Evolutionary conservation across 192 early-diverging fungal genomes (phyloP), one percentile per base, ranked within the genome.

Genomic region (Dissophora globulifera): DNA sequence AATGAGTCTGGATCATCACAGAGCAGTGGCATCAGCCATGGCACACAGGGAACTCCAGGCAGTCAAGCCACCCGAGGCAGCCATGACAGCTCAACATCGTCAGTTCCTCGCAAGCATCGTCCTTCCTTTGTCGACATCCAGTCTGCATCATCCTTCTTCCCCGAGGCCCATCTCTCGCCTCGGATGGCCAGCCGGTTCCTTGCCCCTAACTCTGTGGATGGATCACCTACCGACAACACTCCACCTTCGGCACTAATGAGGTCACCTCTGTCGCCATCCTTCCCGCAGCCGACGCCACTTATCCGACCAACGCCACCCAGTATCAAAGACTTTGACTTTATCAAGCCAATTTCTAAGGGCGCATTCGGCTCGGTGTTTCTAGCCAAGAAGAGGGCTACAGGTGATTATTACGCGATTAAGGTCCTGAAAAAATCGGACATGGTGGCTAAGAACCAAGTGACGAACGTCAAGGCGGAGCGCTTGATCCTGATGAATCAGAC

Each of bases 381-480:
- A 17, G 92, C 94, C 1, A 94, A 94, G 65, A 94, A 94, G 65
- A 82, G 89, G 20, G 76, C 89, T 2, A 95, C 94, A 4, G 94
- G 94, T 10, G 91, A 94, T 61, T 94, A 94, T 52, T 94, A 81
- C 80, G 94, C 94, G 1, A 94, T 95, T 80, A 95, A 95, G 58
- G 90, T 94, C 13, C 78, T 95, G 22, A 86, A 88, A 23, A 95
- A 95, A 54, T 86, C 89, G 1, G 94, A 95, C 56, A 95, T 95
- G 94, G 85, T 94, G 53, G 91, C 92, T 27, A 95, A 95, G 79
- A 95, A 95, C 63, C 94, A 95, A 78, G 93, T 94, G 20, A 93
- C 88, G 31, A 95, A 95, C 60, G 91, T 95, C 79, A 93, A 93
- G 64, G 89, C 93, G 0, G 94, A 95, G 62, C 80, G 93, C n/a